These are phyloP conservation scores for Sclerotinia borealis DNA, from an alignment of 2,329 filamentous ascomycete species.

Conservation along the genomic window DNA sequence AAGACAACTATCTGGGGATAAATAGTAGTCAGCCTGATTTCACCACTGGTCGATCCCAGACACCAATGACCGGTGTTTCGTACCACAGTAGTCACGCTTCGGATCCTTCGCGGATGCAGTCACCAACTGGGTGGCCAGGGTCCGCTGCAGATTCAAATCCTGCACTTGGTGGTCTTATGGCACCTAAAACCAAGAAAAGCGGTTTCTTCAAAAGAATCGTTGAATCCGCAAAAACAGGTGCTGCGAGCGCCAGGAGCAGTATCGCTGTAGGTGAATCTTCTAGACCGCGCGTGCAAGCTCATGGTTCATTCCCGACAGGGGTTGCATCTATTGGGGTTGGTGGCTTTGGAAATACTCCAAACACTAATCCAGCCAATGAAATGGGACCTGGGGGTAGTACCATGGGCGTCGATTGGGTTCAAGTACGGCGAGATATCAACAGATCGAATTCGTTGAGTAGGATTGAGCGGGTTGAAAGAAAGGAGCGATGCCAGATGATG, in stretches of 20 bases:
- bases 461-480: conserved; percentile 78
- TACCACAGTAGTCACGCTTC: conserved; percentile 82
- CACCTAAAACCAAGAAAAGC: conserved; percentile 72
- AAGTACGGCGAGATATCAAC: conserved; percentile 92
- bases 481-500: conserved; percentile 89
- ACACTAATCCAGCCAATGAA: conserved; percentile 53
- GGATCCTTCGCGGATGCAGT: conserved; percentile 48
- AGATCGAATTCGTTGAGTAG: conserved; percentile 87
- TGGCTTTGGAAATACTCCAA: conserved; percentile 36
- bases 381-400: conserved; percentile 55
- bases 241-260: conserved; percentile 80
- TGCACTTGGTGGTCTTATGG: conserved; percentile 70
- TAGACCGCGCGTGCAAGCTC: conserved; percentile 30
- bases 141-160: conserved; percentile 56
- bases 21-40: conserved; percentile 28
- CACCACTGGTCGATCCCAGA: conserved; percentile 51
- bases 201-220: conserved; percentile 96
- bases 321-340: conserved; percentile 47
- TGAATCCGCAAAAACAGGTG: conserved; percentile 88
- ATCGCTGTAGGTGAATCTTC: conserved; percentile 59
- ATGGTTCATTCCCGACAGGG: conserved; percentile 23
- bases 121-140: conserved; percentile 54
- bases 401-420: conserved; percentile 79
- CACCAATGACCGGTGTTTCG: conserved; percentile 70
- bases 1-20: conserved; percentile 33